Evolutionary conservation across 176 grass and related monocot genomes (phyloP).

Genomic region (Hyparrhenia diplandra): DNA sequence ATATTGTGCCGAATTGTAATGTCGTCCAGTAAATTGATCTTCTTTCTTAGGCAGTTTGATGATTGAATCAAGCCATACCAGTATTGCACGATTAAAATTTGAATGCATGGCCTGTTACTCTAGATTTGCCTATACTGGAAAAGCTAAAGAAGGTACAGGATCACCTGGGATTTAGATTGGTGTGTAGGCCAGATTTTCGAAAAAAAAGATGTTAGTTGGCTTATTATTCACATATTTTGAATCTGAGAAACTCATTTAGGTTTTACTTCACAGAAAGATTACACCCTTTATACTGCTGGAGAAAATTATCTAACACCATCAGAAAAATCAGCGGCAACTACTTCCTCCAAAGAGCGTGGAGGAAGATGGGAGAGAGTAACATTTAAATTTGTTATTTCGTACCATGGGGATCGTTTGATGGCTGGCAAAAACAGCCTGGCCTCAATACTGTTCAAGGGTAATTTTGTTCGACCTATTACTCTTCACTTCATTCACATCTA

Average conservation of each 20-base stretch:
- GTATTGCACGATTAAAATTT: background rate
- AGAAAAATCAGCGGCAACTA: constrained; percentile 15
- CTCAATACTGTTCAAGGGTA: constrained; percentile 97
- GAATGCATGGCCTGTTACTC: background rate
- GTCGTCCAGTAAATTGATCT: background rate
- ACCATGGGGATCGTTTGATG: constrained; percentile 83
- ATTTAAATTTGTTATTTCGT: constrained; percentile 84
- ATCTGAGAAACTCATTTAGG: background rate
- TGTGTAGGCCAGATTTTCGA: background rate
- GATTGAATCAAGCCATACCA: background rate
- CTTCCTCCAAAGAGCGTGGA: constrained; percentile 49
- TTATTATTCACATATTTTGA: background rate
- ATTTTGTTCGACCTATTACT: constrained; percentile 12
- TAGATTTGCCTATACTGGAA: background rate
- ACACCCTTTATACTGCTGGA: background rate
- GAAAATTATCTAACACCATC: constrained; percentile 17
- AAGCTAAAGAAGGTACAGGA: too few relatives aligned
- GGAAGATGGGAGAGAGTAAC: constrained; percentile 79
- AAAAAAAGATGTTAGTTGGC: background rate
- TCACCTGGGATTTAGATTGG: background rate
- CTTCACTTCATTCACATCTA: background rate
- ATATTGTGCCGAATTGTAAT: background rate
- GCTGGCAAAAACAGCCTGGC: constrained; percentile 89
- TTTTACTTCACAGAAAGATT: constrained; percentile 29
- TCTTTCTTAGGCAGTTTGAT: background rate